Base-by-base conservation (phyloP, 2,329 filamentous ascomycete genomes). In the Rutstroemia sp. region DNA sequence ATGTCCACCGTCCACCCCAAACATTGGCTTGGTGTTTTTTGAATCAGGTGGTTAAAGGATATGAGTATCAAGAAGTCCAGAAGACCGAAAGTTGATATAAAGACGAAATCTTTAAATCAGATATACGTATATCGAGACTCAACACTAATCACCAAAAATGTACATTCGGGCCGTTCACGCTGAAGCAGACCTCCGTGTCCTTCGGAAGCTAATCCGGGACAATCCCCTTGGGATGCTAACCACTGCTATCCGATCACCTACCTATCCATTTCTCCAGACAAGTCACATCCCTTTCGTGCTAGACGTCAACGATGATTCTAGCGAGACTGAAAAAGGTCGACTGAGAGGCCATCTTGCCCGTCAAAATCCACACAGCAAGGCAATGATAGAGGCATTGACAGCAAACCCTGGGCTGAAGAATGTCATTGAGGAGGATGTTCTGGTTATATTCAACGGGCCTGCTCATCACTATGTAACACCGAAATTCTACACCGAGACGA, bases 401-500 rank as follows among this genome's bases (percentile, higher is more conserved):
- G 56, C 55, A 49, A 58, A 16, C 44, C 34, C 14, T 39, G 51
- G 39, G 54, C 49, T 47, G 47, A 55, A 63, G 30, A 58, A 60
- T 60, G 64, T 66, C 41, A 68, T 77, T 19, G 68, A 75, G 53
- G 67, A 81, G 37, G 83, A 87, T 56, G 81, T 87, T 1, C 67
- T 84, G 30, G 72, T 88, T 2, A 71, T 87, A 16, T 88, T 88
- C 73, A 86, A 75, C 47, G 75, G 74, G 0, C 72, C 77, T 0
- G 67, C 73, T 1, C 78, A 87, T 39, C 81, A 84, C 69, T 88
- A 88, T 62, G 78, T 88, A 5, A 86, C 84, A 0, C 82, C 84
- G 0, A 83, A 85, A 58, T 87, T 87, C 69, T 88, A 87, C 71
- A 74, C 71, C 10, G 76, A 82, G 61, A 87, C 84, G 1, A 88